Base-by-base conservation (phyloP, 2,329 filamentous ascomycete species). In the Cytospora mali region DNA sequence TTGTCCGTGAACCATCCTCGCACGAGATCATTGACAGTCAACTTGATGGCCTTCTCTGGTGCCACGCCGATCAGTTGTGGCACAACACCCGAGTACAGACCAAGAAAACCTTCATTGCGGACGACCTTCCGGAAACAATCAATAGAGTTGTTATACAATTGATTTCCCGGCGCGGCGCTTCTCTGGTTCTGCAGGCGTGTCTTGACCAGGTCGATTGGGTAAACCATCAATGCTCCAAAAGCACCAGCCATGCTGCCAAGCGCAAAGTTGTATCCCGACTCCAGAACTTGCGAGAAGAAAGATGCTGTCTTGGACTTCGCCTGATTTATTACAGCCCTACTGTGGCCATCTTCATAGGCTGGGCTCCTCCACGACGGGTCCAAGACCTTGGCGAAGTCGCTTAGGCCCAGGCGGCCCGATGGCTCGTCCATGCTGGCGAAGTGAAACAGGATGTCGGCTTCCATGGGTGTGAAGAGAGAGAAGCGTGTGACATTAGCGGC, bases 21-120 rank as follows among this genome's bases (percentile, higher is more conserved):
- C 25, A 96, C 92, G 60, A 99, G 79, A 74, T 99, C 95, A 77
- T 99, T 99, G 72, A 99, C 93, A 0, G 95, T 99, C 67, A 99
- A 86, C 81, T 99, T 99, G 80, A 99, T 99, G 69, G 95, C 95
- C 82, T 99, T 99, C 76, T 99, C 95, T 2, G 95, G 95, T n/a
- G 95, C 95, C 52, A 99, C 95, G 76, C 95, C 95, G 66, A 99
- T 92, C 52, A 99, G 84, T 81, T 99, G 95, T 13, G 95, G 95
- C 58, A 97, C 76, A 23, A 99, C 92, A 73, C 95, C 95, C 55
- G 94, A 96, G 80, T 99, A 99, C 55, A 99, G 79, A 25, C 95
- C 95, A 46, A 82, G 84, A 75, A 96, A 84, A 62, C 95, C 95
- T 78, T 99, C 95, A 72, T 98, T 97, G 66, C 88, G 87, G 66